These are phyloP conservation scores for Aspergillus biplanus DNA, from an alignment of 495 filamentous ascomycete genomes.

Conservation along the genomic window DNA sequence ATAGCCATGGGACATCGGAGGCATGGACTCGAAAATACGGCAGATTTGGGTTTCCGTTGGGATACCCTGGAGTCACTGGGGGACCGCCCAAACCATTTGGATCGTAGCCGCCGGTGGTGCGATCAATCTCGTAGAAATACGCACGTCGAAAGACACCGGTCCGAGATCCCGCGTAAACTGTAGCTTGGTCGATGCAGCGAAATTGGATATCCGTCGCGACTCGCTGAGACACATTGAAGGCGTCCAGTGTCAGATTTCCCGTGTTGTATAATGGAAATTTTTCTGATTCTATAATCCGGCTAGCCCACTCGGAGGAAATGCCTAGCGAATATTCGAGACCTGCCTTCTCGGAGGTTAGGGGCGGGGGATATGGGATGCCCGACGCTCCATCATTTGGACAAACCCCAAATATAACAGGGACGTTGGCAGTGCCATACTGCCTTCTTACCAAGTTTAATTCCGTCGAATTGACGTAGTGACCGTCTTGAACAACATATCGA, in stretches of 20 bases:
- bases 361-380: conserved; percentile 40
- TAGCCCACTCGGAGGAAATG: conserved; percentile 36
- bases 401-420: conserved; percentile 47
- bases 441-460: conserved; percentile 38
- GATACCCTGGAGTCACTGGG: conserved; percentile 32
- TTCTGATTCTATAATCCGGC: conserved; percentile 40
- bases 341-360: conserved; percentile 30
- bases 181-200: conserved; percentile 52
- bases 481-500: conserved; percentile 50
- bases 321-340: conserved; percentile 37
- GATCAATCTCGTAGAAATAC: conserved; percentile 52
- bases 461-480: conserved; percentile 41
- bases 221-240: conserved; percentile 46
- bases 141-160: conserved; percentile 38
- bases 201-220: conserved; percentile 49
- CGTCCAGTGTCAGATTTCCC: conserved; percentile 46
- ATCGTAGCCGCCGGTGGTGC: conserved; percentile 40
- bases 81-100: conserved; percentile 44
- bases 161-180: conserved; percentile 39
- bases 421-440: conserved; percentile 35
- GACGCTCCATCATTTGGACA: conserved; percentile 45
- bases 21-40: conserved; percentile 33
- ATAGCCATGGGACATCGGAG: conserved; percentile 33
- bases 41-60: conserved; percentile 37
- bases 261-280: conserved; percentile 45